Percentiles rank a stretch among this genome's conserved stretches.
Evolutionary conservation across 139 green algal species (phyloP).

Genomic region (Penium margaritaceum): DNA sequence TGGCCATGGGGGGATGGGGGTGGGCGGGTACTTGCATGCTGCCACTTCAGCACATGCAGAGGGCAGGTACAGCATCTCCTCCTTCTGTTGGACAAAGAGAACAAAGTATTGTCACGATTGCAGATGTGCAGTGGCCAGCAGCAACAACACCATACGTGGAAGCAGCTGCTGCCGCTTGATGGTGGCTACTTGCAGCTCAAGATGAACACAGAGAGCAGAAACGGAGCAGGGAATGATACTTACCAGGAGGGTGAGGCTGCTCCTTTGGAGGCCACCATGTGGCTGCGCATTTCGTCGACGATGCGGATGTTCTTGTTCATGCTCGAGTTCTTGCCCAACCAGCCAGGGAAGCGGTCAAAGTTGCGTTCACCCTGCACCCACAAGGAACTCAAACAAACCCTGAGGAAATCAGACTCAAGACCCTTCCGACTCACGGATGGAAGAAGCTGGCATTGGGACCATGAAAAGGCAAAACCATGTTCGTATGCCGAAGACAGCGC

Average conservation of each 20-base stretch:
- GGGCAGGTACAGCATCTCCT: too few species aligned
- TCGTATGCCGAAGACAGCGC: background rate
- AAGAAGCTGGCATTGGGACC: background rate
- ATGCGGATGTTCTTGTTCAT: slow-evolving; percentile 80
- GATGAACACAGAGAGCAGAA: background rate
- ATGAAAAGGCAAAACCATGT: background rate
- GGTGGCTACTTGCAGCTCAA: background rate
- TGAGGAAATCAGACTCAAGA: background rate
- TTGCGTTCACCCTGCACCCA: slow-evolving; percentile 48
- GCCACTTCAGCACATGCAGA: too few species aligned
- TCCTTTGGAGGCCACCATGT: slow-evolving; percentile 59
- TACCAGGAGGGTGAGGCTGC: background rate
- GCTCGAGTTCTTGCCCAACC: slow-evolving; percentile 79
- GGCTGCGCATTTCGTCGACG: slow-evolving; percentile 75
- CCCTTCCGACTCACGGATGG: background rate
- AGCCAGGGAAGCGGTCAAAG: slow-evolving; percentile 78
- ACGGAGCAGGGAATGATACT: background rate
- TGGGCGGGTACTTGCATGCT: too few species aligned
- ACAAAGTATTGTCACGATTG: background rate
- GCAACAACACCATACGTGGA: background rate
- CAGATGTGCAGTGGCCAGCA: background rate
- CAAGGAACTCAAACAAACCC: background rate
- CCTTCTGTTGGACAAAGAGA: too few species aligned
- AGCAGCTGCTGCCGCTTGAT: background rate
- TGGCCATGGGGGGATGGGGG: too few species aligned